Conservation (phyloP, 164 flowering plant species). For the Vitis cinerea region DNA sequence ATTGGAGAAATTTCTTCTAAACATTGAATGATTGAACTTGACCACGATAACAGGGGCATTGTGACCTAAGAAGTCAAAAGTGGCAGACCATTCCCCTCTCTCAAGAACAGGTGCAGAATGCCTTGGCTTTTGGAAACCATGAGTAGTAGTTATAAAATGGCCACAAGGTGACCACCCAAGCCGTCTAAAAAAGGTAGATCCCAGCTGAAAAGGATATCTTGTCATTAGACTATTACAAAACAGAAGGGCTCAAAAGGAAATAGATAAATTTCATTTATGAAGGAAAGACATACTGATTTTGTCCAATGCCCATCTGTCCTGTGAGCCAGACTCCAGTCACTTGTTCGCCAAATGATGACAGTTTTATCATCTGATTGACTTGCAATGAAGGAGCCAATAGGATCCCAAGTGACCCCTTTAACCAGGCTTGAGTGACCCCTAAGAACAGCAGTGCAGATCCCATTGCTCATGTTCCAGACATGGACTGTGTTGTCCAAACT, state of each 20-base stretch:
- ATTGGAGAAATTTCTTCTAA: constrained; percentile 55
- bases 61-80: constrained; percentile 97
- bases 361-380: constrained; percentile 99
- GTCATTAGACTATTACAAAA: constrained; percentile 10
- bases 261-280: background rate
- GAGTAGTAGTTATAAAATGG: constrained; percentile 97
- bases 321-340: constrained; percentile 98
- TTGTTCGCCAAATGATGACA: constrained; percentile 97
- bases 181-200: constrained; percentile 97
- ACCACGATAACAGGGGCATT: constrained; percentile 97
- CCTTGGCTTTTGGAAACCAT: constrained; percentile 98
- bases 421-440: constrained; percentile 98
- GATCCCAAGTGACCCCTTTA: constrained; percentile 99
- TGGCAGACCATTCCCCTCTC: constrained; percentile 99
- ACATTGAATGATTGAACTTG: constrained; percentile 97
- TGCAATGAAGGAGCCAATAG: constrained; percentile 96
- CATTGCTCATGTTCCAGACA: constrained; percentile 93
- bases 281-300: constrained; percentile 77
- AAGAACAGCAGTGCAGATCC: constrained; percentile 93
- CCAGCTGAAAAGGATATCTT: constrained; percentile 64
- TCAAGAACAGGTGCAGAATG: constrained; percentile 99
- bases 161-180: constrained; percentile 99
- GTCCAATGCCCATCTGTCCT: constrained; percentile 98
- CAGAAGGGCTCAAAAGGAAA: background rate
- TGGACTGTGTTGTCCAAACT: constrained; percentile 96